These are phyloP conservation scores for Eudorina sp. DNA, from an alignment of 139 green algal species.

Conservation along the genomic window DNA sequence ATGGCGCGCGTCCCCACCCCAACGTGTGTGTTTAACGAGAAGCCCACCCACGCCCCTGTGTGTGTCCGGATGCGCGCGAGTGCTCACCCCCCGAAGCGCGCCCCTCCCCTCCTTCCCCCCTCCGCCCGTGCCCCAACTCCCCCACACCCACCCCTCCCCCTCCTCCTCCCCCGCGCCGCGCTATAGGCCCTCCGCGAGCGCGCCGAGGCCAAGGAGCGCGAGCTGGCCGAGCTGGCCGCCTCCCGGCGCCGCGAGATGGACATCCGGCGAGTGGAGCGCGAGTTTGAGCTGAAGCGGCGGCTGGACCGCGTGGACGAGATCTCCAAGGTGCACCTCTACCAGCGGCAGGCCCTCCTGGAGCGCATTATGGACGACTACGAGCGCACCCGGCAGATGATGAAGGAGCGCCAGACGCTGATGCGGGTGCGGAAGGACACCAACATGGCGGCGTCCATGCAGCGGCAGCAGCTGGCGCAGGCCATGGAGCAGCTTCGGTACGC, in stretches of 20 bases:
- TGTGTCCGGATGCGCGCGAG: too few species aligned
- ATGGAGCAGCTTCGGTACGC: slow-evolving; percentile 66
- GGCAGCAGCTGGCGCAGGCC: slow-evolving; percentile 69
- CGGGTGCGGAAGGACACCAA: slow-evolving; percentile 84
- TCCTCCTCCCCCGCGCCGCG: background rate
- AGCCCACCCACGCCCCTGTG: too few species aligned
- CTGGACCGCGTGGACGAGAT: slow-evolving; percentile 78
- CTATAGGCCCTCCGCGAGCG: slow-evolving; percentile 56
- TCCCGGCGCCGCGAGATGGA: slow-evolving; percentile 73
- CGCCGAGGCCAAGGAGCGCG: slow-evolving; percentile 78
- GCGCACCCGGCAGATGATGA: slow-evolving; percentile 67
- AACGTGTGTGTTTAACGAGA: too few species aligned
- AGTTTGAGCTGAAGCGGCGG: slow-evolving; percentile 72
- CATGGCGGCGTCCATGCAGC: slow-evolving; percentile 81
- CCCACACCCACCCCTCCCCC: background rate
- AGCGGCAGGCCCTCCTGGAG: slow-evolving; percentile 78
- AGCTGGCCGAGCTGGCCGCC: slow-evolving; percentile 69
- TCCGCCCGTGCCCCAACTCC: too few species aligned
- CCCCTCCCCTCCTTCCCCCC: too few species aligned
- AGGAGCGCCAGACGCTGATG: slow-evolving; percentile 67
- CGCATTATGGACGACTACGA: slow-evolving; percentile 83
- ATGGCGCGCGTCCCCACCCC: too few species aligned
- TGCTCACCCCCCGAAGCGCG: too few species aligned
- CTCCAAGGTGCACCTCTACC: slow-evolving; percentile 75
- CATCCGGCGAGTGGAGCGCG: slow-evolving; percentile 64